Conservation (phyloP, 208 protist genomes). For the Trypanosomatidae sp. region DNA sequence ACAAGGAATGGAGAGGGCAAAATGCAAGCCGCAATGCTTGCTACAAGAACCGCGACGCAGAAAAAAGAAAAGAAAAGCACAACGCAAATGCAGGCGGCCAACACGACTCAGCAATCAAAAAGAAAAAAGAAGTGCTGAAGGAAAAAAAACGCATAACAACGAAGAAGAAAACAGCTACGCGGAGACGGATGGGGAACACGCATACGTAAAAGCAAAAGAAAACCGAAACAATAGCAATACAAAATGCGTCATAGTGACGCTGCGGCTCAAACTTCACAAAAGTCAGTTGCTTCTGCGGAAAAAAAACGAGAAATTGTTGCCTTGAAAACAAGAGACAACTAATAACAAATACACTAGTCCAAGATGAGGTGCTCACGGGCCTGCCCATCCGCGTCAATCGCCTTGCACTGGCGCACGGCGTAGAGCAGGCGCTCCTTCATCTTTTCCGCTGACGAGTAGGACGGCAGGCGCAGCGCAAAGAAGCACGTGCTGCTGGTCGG, state of each 20-base stretch:
- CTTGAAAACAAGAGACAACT: neutral
- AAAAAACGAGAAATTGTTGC: too few species aligned
- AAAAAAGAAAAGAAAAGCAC: neutral
- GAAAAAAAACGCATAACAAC: neutral
- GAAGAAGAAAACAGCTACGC: too few species aligned
- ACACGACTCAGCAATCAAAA: too few species aligned
- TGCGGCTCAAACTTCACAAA: too few species aligned
- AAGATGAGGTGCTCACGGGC: constrained; percentile 71
- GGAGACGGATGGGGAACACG: too few species aligned
- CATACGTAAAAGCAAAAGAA: too few species aligned
- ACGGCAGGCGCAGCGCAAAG: constrained; percentile 92
- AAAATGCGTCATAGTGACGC: too few species aligned
- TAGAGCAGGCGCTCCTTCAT: constrained; percentile 95
- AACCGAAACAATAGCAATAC: neutral
- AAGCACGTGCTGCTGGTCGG: constrained; percentile 95
- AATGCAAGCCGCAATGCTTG: too few species aligned
- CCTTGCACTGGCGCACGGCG: constrained; percentile 93
- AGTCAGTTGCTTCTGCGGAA: too few species aligned
- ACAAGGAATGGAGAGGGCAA: too few species aligned
- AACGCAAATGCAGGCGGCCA: neutral
- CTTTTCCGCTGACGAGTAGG: constrained; percentile 81
- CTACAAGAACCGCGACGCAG: neutral
- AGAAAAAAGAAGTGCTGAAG: too few species aligned
- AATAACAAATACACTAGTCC: constrained; percentile 1
- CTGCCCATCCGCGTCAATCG: constrained; percentile 94